Base-by-base conservation (phyloP, 2,329 filamentous ascomycete species). In the Rhinocladiella mackenziei region DNA sequence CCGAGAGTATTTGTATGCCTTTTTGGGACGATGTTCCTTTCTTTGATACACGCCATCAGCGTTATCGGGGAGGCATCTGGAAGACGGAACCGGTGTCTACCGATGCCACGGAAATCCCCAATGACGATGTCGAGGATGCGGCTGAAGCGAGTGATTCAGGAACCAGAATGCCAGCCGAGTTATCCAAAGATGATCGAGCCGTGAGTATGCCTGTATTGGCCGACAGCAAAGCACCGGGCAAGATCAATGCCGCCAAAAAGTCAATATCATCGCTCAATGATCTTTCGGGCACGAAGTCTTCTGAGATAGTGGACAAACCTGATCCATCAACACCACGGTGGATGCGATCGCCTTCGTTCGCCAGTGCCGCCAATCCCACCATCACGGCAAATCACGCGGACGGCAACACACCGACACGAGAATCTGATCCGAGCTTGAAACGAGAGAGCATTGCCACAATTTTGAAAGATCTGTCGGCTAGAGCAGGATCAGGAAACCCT, bases 11-110 rank as follows among this genome's bases (percentile, higher is more conserved):
- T 14, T 92, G 98, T 2, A 73, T 84, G 43, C 92, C 92, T 0
- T 94, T 94, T 61, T 98, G 92, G 91, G 92, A 98, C 54, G 92
- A 98, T 62, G 77, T 88, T 17, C 89, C 92, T 0, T 97, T 98
- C 64, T 84, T 88, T 61, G 80, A 85, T 56, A 97, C 89, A 0
- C 75, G 82, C 43, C 72, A 78, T 44, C 88, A 95, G 62, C 68
- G 72, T 14, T 89, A 87, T 74, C 78, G 92, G 56, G 92, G 91
- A 8, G 92, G 92, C 0, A 84, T 97, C 14, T 98, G 80, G 80
- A 65, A 72, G 51, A 65, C 69, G 41, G 66, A 68, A 15, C 53
- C 57, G 8, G 45, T 48, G 28, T 50, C 37, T 15, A 40, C 45
- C 5, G 45, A 39, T 40, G 55, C 49, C 14, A 58, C 56, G 1